phyloP scores from a whole-genome alignment of 768 basidiomycete genomes.

The Pisolithus marmoratus region DNA sequence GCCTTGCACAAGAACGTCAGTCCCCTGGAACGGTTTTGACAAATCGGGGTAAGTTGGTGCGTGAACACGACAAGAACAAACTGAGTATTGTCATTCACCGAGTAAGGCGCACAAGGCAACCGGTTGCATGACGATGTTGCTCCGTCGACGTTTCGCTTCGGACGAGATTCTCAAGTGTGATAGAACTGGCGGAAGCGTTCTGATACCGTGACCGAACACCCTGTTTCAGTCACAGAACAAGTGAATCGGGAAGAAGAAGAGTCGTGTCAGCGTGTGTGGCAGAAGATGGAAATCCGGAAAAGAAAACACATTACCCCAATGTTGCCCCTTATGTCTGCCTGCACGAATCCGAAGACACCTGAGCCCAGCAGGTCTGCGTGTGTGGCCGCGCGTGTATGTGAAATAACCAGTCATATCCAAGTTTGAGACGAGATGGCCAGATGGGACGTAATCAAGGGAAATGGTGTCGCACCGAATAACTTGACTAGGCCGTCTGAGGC shows the following conservation, averaged over 20 bases:
- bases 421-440: conserved; percentile 8
- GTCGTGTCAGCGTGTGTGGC: conserved; percentile 8
- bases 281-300: conserved; percentile 8
- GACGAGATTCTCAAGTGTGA: conserved; percentile 59
- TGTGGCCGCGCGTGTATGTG: conserved; percentile 17
- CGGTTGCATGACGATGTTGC: conserved; percentile 44
- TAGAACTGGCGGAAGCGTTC: conserved; percentile 35
- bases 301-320: conserved; percentile 43
- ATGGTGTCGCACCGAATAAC: conserved; percentile 53
- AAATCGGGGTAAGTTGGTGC: not conserved
- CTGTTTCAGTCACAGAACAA: conserved; percentile 29
- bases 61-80: conserved; percentile 7
- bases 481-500: conserved; percentile 82
- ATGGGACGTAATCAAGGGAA: conserved; percentile 6
- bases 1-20: conserved; percentile 64
- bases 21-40: conserved; percentile 38
- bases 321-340: conserved; percentile 63
- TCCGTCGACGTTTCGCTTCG: conserved; percentile 38
- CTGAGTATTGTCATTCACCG: conserved; percentile 39
- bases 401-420: conserved; percentile 4
- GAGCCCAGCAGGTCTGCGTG: conserved; percentile 54
- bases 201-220: conserved; percentile 59
- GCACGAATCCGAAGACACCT: conserved; percentile 68
- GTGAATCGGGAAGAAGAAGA: conserved; percentile 4
- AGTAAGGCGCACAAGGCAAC: conserved; percentile 59